These are phyloP conservation scores for Penicillium desertorum DNA, from an alignment of 495 filamentous ascomycete species.

Conservation along the genomic window DNA sequence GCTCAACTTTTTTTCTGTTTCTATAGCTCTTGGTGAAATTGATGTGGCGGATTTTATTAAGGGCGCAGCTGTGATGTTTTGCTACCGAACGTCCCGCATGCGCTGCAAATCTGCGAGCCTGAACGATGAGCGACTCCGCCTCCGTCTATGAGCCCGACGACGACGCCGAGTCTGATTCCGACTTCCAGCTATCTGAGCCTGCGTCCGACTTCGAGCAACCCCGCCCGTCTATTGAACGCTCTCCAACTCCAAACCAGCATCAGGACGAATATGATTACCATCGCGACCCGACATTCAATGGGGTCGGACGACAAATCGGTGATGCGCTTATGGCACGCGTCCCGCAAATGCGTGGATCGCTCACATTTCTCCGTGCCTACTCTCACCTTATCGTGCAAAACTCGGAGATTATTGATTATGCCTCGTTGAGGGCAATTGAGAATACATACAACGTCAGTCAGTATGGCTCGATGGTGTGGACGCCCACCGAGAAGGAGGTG, in stretches of 20 bases:
- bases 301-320: background rate
- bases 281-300: background rate
- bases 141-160: constrained; percentile 34
- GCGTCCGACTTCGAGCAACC: constrained; percentile 28
- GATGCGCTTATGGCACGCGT: constrained; percentile 2
- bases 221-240: constrained; percentile 9
- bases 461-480: constrained; percentile 70
- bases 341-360: constrained; percentile 10
- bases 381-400: constrained; percentile 58
- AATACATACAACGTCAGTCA: constrained; percentile 45
- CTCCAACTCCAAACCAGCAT: constrained; percentile 5
- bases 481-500: constrained; percentile 60
- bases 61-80: constrained; percentile 32
- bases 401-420: constrained; percentile 40
- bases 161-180: constrained; percentile 25
- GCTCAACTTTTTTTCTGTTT: constrained; percentile 16
- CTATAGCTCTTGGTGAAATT: background rate
- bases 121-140: constrained; percentile 44
- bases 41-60: constrained; percentile 3
- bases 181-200: constrained; percentile 18
- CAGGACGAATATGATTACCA: background rate
- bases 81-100: constrained; percentile 11
- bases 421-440: constrained; percentile 8
- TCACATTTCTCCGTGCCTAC: constrained; percentile 42
- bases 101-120: constrained; percentile 25